phyloP scores from a whole-genome alignment of 306 rosid species.

The Arachis hypogaea region DNA sequence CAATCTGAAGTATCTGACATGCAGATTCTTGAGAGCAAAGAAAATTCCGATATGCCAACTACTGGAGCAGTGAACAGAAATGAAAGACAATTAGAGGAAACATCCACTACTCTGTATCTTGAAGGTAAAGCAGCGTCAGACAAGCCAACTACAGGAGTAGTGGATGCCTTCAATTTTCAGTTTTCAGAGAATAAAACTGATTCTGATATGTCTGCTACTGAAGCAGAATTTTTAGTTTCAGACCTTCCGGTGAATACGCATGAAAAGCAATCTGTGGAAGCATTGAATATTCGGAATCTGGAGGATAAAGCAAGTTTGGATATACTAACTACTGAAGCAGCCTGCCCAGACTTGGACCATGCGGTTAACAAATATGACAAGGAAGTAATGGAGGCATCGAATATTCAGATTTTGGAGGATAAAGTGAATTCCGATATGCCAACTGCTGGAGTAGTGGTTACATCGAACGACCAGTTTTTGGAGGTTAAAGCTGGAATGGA shows the following conservation, averaged over 20 bases:
- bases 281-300: slow-evolving; percentile 11
- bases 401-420: slow-evolving; percentile 5
- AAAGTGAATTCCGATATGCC: neutral
- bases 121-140: slow-evolving; percentile 10
- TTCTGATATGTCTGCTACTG: slow-evolving; percentile 22
- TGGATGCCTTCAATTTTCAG: slow-evolving; percentile 24
- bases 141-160: neutral
- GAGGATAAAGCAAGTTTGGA: slow-evolving; percentile 14
- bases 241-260: neutral
- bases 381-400: neutral
- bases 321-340: neutral
- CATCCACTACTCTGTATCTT: neutral
- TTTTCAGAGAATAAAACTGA: slow-evolving; percentile 11
- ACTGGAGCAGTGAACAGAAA: neutral
- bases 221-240: neutral
- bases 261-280: slow-evolving; percentile 28
- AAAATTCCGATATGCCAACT: neutral
- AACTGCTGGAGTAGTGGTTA: slow-evolving; percentile 10
- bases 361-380: neutral
- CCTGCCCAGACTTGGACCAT: neutral
- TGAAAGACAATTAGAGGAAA: slow-evolving; percentile 11
- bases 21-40: neutral
- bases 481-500: slow-evolving; percentile 39
- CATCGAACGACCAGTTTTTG: slow-evolving; percentile 28
- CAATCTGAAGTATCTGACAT: neutral